These are phyloP conservation scores for Parachlorella kessleri DNA, from an alignment of 139 green algal species.

Conservation along the genomic window DNA sequence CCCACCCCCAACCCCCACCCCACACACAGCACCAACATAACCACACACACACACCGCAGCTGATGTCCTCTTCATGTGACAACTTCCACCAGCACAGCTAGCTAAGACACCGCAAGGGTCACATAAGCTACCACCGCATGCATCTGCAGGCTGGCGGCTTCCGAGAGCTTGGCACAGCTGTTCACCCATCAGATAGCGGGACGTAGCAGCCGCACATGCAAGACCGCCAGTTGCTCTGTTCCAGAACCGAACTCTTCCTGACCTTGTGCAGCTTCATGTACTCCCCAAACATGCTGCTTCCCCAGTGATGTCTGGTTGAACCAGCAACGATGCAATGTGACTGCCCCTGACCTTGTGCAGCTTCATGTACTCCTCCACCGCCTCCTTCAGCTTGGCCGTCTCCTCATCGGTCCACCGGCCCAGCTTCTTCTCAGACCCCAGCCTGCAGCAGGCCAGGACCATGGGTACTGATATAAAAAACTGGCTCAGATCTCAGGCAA, in stretches of 20 bases:
- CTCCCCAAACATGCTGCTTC: no score
- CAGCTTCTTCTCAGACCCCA: constrained; percentile 4
- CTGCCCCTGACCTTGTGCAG: constrained; percentile 15
- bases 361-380: constrained; percentile 42
- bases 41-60: neutral
- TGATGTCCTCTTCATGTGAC: neutral
- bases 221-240: no score
- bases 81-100: constrained; percentile 2
- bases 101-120: no score
- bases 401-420: constrained; percentile 48
- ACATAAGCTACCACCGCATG: no score
- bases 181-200: no score
- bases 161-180: neutral
- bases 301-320: neutral
- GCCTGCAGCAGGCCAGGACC: constrained; percentile 10
- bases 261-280: constrained; percentile 32
- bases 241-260: neutral
- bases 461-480: no score
- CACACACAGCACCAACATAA: neutral
- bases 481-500: no score
- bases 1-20: neutral
- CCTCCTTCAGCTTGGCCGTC: constrained; percentile 23
- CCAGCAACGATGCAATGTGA: neutral
- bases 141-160: no score
- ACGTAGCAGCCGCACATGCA: no score